A percentile compares a stretch with the other conserved stretches of the same genome.
phyloP scores from a whole-genome alignment of 192 early-diverging fungal genomes.

The Rhizophagus prolifer region DNA sequence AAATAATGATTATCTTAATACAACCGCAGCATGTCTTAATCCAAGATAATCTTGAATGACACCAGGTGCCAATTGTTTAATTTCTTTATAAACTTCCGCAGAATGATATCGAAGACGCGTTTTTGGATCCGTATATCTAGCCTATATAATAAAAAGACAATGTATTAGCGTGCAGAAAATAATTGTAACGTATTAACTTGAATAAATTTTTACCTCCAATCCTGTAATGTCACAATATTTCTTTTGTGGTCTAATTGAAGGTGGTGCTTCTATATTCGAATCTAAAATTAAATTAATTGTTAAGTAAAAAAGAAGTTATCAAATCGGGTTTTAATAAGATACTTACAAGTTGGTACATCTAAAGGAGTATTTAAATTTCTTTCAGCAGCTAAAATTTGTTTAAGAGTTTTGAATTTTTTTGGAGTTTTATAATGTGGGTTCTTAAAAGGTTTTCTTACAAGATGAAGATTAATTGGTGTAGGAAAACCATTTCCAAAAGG shows the following conservation, averaged over 20 bases:
- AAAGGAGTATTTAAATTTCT: slow-evolving; percentile 55
- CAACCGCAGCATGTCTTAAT: slow-evolving; percentile 75
- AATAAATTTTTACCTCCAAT: slow-evolving; percentile 55
- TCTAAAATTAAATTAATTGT: slow-evolving; percentile 47
- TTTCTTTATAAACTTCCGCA: slow-evolving; percentile 76
- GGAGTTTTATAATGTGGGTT: slow-evolving; percentile 59
- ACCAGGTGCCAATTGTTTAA: slow-evolving; percentile 69
- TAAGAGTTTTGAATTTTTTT: slow-evolving; percentile 76
- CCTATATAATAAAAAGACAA: slow-evolving; percentile 35
- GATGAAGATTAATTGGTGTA: slow-evolving; percentile 19
- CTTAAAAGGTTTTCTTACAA: slow-evolving; percentile 67
- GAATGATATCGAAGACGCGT: slow-evolving; percentile 80
- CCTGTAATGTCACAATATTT: slow-evolving; percentile 94
- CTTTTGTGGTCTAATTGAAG: slow-evolving; percentile 79
- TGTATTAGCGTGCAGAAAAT: slow-evolving; percentile 3
- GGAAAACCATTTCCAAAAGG: background rate
- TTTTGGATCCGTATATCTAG: slow-evolving; percentile 86
- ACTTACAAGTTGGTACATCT: slow-evolving; percentile 66
- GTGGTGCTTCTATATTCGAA: slow-evolving; percentile 81
- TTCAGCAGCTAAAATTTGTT: slow-evolving; percentile 78
- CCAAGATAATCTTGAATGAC: slow-evolving; percentile 80
- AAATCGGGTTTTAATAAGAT: slow-evolving; percentile 9
- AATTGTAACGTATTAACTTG: background rate
- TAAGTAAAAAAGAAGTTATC: background rate
- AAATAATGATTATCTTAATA: slow-evolving; percentile 41